Base-by-base conservation (phyloP, 2,329 filamentous ascomycete genomes). In the Pseudogymnoascus sp. region DNA sequence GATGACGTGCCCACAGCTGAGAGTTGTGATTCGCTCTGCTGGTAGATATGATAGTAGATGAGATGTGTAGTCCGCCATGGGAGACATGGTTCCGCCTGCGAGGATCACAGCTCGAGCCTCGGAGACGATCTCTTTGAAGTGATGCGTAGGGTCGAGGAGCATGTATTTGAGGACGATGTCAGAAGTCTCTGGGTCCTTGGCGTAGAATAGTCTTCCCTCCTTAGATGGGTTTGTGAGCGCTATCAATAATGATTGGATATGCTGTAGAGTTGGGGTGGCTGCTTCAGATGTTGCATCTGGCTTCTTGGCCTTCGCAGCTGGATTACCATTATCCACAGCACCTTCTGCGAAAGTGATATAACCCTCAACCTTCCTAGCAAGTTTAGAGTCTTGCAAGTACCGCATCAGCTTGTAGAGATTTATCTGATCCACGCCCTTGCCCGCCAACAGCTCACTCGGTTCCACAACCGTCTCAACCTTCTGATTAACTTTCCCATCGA, bases 71-170 rank as follows among this genome's bases (percentile, higher is more conserved):
- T 97, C 94, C 23, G 88, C 84, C 78, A 97, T 96, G 0, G 94
- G 94, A 2, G 94, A 96, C 94, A 99, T 97, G 25, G 94, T 99
- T 22, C 94, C 94, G 63, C 94, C 94, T 0, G 92, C 94, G 3
- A 99, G 79, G 42, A 99, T 88, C 3, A 99, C 89, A 1, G 93
- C 90, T 63, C 92, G 83, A 0, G 94, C 91, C 65, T 89, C 86
- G 30, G 90, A 86, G 1, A 93, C 91, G 60, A 97, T 89, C 9
- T 92, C 89, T 6, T 88, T 88, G 74, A 99, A 97, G 67, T 95
- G 91, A 69, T 93, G 87, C 0, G 92, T 92, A 0, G 94, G 93
- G 33, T 96, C 94, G 0, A 99, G 83, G 4, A 99, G 82, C 68
- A 96, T 84, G 72, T 97, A 99, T 45, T 87, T 91, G 11, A 97